A percentile compares a stretch with the other conserved stretches of the same genome.
Conservation (phyloP, 345 rosid genomes). For the Reutealis trisperma region DNA sequence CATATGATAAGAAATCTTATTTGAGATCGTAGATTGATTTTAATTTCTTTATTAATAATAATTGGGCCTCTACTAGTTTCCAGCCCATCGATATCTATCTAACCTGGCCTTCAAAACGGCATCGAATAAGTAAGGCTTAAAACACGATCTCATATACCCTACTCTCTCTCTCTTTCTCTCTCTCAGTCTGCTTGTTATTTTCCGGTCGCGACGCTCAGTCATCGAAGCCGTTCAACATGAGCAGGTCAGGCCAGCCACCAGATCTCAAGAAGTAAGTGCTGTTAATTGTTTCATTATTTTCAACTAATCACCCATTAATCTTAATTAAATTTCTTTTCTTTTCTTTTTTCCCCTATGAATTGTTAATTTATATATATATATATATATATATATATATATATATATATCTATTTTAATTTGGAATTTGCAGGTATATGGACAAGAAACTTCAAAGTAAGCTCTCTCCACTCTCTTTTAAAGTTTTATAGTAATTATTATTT, state of each 20-base stretch:
- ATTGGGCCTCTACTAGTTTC: no score
- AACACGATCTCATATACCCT: no score
- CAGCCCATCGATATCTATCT: no score
- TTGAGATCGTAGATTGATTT: no score
- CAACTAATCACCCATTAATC: no score
- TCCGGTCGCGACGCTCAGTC: background rate
- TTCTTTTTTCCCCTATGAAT: background rate
- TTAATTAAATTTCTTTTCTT: background rate
- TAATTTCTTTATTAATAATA: no score
- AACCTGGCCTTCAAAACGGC: no score
- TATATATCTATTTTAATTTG: background rate
- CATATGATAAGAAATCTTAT: no score
- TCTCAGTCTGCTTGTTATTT: no score
- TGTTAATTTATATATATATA: background rate
- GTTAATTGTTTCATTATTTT: no score
- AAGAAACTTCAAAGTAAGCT: conserved; percentile 73
- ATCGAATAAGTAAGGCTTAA: no score
- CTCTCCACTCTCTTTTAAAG: background rate
- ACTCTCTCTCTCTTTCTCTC: background rate
- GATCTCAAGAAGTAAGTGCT: conserved; percentile 64
- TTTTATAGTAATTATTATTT: background rate
- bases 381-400: no score
- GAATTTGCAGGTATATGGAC: conserved; percentile 68
- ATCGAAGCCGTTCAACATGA: conserved; percentile 35
- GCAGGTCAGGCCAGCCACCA: conserved; percentile 84